A percentile compares a stretch with the other conserved stretches of the same genome.
phyloP scores from a whole-genome alignment of 2,329 filamentous ascomycete genomes.

The Erysiphe pulchra region DNA sequence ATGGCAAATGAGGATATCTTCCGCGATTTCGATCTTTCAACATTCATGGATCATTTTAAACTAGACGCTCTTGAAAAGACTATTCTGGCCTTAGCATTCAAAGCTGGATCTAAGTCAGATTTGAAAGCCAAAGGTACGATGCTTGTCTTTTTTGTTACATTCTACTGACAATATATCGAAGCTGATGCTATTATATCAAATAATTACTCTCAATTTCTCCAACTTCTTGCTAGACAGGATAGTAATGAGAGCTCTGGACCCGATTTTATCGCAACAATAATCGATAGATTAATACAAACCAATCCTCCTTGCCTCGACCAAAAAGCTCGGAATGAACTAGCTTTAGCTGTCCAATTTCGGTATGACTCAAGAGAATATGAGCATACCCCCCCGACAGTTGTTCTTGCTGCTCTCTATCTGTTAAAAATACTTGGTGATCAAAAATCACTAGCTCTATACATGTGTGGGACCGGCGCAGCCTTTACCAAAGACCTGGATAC shows the following conservation, averaged over 20 bases:
- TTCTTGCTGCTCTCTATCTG: slow-evolving; percentile 45
- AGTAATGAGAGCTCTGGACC: slow-evolving; percentile 40
- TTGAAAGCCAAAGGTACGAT: slow-evolving; percentile 65
- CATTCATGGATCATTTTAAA: slow-evolving; percentile 90
- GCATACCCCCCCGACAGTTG: slow-evolving; percentile 38
- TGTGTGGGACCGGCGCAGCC: slow-evolving; percentile 49
- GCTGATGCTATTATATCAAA: slow-evolving; percentile 75
- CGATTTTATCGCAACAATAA: slow-evolving; percentile 48
- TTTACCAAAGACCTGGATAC: slow-evolving; percentile 54
- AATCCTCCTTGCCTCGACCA: slow-evolving; percentile 70
- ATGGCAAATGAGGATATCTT: slow-evolving; percentile 78
- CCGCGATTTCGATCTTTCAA: slow-evolving; percentile 84
- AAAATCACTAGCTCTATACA: slow-evolving; percentile 33
- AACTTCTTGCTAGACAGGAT: slow-evolving; percentile 35
- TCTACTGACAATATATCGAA: slow-evolving; percentile 14
- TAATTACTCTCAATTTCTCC: slow-evolving; percentile 49
- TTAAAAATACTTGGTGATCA: slow-evolving; percentile 35
- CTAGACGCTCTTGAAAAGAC: slow-evolving; percentile 73
- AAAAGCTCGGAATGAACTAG: slow-evolving; percentile 42
- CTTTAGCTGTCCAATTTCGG: slow-evolving; percentile 34
- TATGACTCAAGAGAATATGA: slow-evolving; percentile 27
- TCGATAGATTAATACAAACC: slow-evolving; percentile 70
- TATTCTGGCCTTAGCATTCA: slow-evolving; percentile 69
- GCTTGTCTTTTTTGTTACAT: neutral
- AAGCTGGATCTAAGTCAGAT: slow-evolving; percentile 53